These are phyloP conservation scores for Cercis canadensis DNA, from an alignment of 306 rosid species.

Conservation along the genomic window DNA sequence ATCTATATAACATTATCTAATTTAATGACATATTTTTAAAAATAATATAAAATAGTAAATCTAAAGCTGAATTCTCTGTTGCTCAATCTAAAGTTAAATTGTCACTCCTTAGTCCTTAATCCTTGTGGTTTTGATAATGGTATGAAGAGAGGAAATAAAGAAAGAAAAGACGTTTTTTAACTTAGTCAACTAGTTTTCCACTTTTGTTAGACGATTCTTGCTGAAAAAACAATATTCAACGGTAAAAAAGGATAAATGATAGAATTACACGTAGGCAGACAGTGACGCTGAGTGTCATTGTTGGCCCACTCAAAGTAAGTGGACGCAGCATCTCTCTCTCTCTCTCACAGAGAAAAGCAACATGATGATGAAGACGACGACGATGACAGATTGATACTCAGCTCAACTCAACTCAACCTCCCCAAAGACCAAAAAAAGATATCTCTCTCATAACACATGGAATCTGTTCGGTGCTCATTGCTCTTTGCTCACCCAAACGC, in stretches of 20 bases:
- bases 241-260: neutral
- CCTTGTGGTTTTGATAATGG: too few relatives aligned
- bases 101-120: too few relatives aligned
- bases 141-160: too few relatives aligned
- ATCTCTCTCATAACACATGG: constrained; percentile 12
- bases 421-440: constrained; percentile 11
- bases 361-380: constrained; percentile 38
- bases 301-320: constrained; percentile 67
- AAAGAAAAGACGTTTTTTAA: neutral
- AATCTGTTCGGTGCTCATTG: constrained; percentile 50
- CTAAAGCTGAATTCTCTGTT: too few relatives aligned
- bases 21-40: too few relatives aligned
- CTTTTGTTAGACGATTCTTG: too few relatives aligned
- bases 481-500: constrained; percentile 4
- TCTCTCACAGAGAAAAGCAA: constrained; percentile 30
- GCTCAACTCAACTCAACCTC: constrained; percentile 12
- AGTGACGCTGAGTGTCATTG: constrained; percentile 57
- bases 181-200: constrained; percentile 7
- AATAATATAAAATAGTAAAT: too few relatives aligned
- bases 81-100: too few relatives aligned
- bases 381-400: constrained; percentile 43
- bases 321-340: constrained; percentile 71
- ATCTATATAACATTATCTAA: too few relatives aligned
- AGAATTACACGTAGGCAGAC: constrained; percentile 40
- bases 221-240: too few relatives aligned